Percentiles rank a stretch among this genome's conserved stretches.
Conservation (phyloP, 169 alveolate species). For the Plasmodium billcollinsi region DNA sequence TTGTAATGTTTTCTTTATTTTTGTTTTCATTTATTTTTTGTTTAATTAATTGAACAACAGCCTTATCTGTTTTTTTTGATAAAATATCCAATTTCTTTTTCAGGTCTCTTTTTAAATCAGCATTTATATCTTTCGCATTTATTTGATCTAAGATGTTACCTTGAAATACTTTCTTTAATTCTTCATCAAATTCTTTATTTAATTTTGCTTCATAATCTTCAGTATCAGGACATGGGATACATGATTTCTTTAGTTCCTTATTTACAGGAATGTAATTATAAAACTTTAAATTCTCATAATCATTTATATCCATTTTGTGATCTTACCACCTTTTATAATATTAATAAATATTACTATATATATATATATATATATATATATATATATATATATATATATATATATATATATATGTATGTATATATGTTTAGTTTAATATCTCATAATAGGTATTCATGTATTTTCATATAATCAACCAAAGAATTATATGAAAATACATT, state of each 20-base stretch:
- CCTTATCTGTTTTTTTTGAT: constrained; percentile 85
- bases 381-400: too few species aligned
- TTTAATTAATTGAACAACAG: constrained; percentile 85
- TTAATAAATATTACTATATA: too few species aligned
- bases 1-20: background rate
- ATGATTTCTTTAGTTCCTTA: constrained; percentile 67
- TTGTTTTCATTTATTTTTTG: constrained; percentile 76
- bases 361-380: too few species aligned
- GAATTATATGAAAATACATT: too few species aligned
- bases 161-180: constrained; percentile 63
- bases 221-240: constrained; percentile 79
- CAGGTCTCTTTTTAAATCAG: constrained; percentile 89
- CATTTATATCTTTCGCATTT: constrained; percentile 81
- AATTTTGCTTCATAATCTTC: constrained; percentile 79
- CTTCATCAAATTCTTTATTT: constrained; percentile 70
- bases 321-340: too few species aligned
- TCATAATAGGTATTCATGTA: too few species aligned
- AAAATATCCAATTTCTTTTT: constrained; percentile 81
- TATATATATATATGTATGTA: too few species aligned
- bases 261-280: constrained; percentile 81
- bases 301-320: constrained; percentile 39
- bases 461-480: too few species aligned
- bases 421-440: too few species aligned
- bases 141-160: constrained; percentile 81
- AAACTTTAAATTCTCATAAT: constrained; percentile 62